Evolutionary conservation across 352 stramenopile genomes (phyloP), one percentile per base, ranked within the genome.

Genomic region (Phytophthora pinifolia): DNA sequence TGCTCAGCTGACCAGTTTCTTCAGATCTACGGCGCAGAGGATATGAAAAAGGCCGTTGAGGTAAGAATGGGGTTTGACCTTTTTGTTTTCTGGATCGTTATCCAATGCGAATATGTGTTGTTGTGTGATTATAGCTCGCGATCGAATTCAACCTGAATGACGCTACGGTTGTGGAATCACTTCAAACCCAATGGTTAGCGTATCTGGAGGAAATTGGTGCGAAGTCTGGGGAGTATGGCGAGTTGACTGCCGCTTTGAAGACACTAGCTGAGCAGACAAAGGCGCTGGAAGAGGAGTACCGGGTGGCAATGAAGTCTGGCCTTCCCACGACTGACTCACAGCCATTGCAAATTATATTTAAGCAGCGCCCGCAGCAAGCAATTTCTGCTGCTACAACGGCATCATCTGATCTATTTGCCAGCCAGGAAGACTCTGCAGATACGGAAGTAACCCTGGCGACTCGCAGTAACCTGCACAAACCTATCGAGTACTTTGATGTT

Each of bases 271-370:
- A 74, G 5, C 75, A 65, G 29, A 76, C 79, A 5, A 82, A 80
- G 39, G 51, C 65, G 2, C 38, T 89, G 22, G 59, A 87, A 47
- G 76, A 81, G 17, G 62, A 82, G 20, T 76, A 83, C 48, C 67
- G 65, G 14, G 63, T 72, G 29, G 46, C 65, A 17, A 51, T 37
- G 9, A 62, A 83, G 22, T 68, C 72, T 41, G 56, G 65, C 35
- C 35, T 68, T 9, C 50, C 64, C 34, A 62, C 53, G 4, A 51
- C 47, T 32, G 50, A 72, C 37, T 62, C 58, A 30, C 54, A 79
- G 35, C 85, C 83, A 29, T 62, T 92, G 27, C 85, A 94, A 62
- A 57, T 94, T 46, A 88, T 94, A 20, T 94, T 91, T 58, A 92
- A 92, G 56, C 85, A 92, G 42, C 79, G 85, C 22, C 80, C 81